These are phyloP conservation scores for Fusarium denticulatum DNA, from an alignment of 2,329 filamentous ascomycete genomes.

Conservation along the genomic window DNA sequence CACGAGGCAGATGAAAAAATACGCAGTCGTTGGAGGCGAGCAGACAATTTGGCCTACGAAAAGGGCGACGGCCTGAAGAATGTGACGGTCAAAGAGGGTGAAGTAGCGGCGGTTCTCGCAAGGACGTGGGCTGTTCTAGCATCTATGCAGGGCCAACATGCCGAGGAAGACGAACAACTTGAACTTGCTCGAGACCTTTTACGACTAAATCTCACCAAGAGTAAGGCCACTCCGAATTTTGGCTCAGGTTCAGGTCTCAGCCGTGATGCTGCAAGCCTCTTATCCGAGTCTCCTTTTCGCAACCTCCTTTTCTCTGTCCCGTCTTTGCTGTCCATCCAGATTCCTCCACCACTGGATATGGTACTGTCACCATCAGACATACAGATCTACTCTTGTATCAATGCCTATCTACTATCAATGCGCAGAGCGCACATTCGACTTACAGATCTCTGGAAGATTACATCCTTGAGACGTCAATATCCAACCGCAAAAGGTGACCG, in stretches of 20 bases:
- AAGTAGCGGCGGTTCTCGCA: slow-evolving; percentile 79
- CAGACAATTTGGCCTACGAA: slow-evolving; percentile 67
- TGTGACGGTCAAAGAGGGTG: slow-evolving; percentile 82
- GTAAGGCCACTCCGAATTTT: slow-evolving; percentile 51
- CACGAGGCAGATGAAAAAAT: slow-evolving; percentile 85
- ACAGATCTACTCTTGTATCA: slow-evolving; percentile 82
- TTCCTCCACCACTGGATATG: slow-evolving; percentile 84
- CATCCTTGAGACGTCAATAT: slow-evolving; percentile 78
- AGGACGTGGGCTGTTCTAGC: slow-evolving; percentile 83
- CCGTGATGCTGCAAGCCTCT: slow-evolving; percentile 45
- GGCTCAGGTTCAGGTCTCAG: slow-evolving; percentile 51
- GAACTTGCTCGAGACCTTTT: slow-evolving; percentile 84
- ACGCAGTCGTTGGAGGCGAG: slow-evolving; percentile 74
- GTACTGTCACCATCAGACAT: slow-evolving; percentile 83
- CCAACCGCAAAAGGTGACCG: slow-evolving; percentile 73
- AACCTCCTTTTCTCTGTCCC: slow-evolving; percentile 85
- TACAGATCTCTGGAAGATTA: slow-evolving; percentile 87
- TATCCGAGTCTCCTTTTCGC: slow-evolving; percentile 71
- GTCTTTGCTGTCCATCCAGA: slow-evolving; percentile 72
- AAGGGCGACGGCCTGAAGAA: slow-evolving; percentile 59
- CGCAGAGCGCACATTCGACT: slow-evolving; percentile 86
- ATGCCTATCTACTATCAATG: slow-evolving; percentile 86
- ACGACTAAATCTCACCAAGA: slow-evolving; percentile 70
- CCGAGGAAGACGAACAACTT: slow-evolving; percentile 83
- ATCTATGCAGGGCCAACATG: slow-evolving; percentile 74